These are phyloP conservation scores for Zasmidium angulare DNA, from an alignment of 2,329 filamentous ascomycete genomes.

Conservation along the genomic window DNA sequence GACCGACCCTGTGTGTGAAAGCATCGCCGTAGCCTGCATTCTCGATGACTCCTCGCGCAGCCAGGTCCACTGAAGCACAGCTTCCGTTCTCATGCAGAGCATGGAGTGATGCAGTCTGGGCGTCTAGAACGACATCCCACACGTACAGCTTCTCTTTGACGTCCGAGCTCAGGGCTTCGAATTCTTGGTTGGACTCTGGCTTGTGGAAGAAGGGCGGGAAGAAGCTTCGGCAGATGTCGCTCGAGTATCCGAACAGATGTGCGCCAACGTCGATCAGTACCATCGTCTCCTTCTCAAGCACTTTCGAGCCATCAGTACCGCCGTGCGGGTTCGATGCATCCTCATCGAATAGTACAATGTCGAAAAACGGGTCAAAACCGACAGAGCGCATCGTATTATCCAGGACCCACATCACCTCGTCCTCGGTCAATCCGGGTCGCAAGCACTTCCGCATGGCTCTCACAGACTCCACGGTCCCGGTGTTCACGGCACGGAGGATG, in stretches of 20 bases:
- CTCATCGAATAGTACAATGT: conserved; percentile 63
- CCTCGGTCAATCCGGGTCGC: conserved; percentile 58
- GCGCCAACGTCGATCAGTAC: conserved; percentile 63
- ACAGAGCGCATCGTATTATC: conserved; percentile 56
- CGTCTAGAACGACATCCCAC: conserved; percentile 63
- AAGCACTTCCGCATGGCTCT: conserved; percentile 58
- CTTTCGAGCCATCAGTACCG: conserved; percentile 51
- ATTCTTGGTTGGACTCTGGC: conserved; percentile 32
- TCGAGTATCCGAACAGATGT: conserved; percentile 63
- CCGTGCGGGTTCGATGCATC: conserved; percentile 56
- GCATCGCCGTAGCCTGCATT: conserved; percentile 58
- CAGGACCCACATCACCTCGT: conserved; percentile 57
- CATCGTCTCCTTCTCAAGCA: conserved; percentile 56
- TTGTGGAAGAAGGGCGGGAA: conserved; percentile 39
- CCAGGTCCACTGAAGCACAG: conserved; percentile 61
- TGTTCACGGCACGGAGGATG: conserved; percentile 62
- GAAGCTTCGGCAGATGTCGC: conserved; percentile 64
- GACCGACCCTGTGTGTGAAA: conserved; percentile 64
- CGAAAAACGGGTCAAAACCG: conserved; percentile 60
- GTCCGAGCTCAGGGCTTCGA: conserved; percentile 22
- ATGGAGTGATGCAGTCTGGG: conserved; percentile 56
- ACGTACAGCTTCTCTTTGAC: conserved; percentile 54
- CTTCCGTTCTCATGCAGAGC: conserved; percentile 54
- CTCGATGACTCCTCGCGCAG: conserved; percentile 58
- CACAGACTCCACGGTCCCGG: conserved; percentile 62